phyloP scores from a whole-genome alignment of 1,139 yeast species.

The Scheffersomyces parashehatae region DNA sequence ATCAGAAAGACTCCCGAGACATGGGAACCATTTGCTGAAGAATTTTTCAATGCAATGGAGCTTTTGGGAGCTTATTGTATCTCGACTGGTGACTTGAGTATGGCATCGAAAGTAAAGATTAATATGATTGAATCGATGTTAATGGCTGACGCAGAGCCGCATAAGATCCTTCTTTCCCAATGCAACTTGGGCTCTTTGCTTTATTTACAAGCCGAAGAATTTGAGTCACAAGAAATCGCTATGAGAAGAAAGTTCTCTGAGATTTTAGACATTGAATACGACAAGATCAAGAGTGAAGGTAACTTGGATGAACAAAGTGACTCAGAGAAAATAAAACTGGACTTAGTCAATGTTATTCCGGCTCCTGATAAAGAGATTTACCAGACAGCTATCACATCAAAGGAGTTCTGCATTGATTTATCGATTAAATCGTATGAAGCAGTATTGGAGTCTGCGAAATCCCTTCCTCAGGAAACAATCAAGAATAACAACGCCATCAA shows the following conservation, averaged over 20 bases:
- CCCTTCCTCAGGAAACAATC: constrained; percentile 37
- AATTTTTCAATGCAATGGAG: constrained; percentile 73
- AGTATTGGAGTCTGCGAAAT: constrained; percentile 56
- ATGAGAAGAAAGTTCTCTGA: constrained; percentile 26
- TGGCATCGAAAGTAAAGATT: constrained; percentile 64
- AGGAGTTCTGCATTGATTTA: constrained; percentile 42
- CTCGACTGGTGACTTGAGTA: constrained; percentile 62
- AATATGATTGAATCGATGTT: constrained; percentile 76
- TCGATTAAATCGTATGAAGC: constrained; percentile 52
- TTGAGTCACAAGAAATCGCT: constrained; percentile 51
- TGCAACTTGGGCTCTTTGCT: constrained; percentile 73
- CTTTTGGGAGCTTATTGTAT: constrained; percentile 66
- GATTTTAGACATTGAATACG: constrained; percentile 24
- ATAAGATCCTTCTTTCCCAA: constrained; percentile 63
- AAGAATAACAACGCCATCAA: constrained; percentile 21
- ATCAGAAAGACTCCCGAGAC: constrained; percentile 43
- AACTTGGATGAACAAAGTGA: constrained; percentile 3
- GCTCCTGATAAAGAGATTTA: constrained; percentile 16
- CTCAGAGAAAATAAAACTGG: constrained; percentile 10
- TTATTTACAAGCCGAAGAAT: constrained; percentile 69
- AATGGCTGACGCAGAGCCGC: constrained; percentile 66
- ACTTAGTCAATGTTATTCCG: constrained; percentile 8
- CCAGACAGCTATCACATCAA: constrained; percentile 23
- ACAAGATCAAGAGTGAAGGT: constrained; percentile 17
- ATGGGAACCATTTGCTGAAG: constrained; percentile 76